Evolutionary conservation across 768 basidiomycete genomes (phyloP), one percentile per base, ranked within the genome.

Genomic region (Naganishia kalamii): DNA sequence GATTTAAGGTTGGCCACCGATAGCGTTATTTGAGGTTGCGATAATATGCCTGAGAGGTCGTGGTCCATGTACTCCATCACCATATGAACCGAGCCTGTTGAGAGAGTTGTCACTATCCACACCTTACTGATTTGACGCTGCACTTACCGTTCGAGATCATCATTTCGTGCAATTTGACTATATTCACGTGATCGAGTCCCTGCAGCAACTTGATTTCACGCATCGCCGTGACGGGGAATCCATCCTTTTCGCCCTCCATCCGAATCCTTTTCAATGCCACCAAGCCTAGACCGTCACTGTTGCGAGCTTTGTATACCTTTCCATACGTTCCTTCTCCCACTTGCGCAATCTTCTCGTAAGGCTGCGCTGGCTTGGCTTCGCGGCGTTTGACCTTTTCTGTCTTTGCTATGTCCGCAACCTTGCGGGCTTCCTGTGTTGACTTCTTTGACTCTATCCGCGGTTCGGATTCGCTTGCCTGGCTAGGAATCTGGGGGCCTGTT

Each of bases 21-120:
- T 75, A 99, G 97, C 41, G 75, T 81, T 71, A 97, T 89, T 72
- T 91, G 88, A 0, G 85, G 88, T 79, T 97, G 93, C 2, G 91
- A 89, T 29, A 99, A 82, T 57, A 98, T 83, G 3, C 96, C 96
- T 1, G 93, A 97, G 61, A 99, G 81, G 75, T 99, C 96, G 75
- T 98, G 94, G 72, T 99, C 92, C 90, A 96, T 90, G 78, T 99
- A 99, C 77, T 98, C 93, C 72, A 98, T 92, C 41, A 99, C 94
- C 96, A 99, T 99, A 79, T 91, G 94, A 44, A 96, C 93, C 51
- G 88, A 87, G 65, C 92, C 94, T 97, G 71, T 5, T 19, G 52
- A 62, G 65, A 12, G 29, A 43, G 44, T 19, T 6, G 30, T 33
- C 19, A 35, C 66, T 30, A 63, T n/a, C n/a, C 40, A n/a, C 27